phyloP scores from a whole-genome alignment of 2,329 filamentous ascomycete genomes.

The Aureobasidium sp. region DNA sequence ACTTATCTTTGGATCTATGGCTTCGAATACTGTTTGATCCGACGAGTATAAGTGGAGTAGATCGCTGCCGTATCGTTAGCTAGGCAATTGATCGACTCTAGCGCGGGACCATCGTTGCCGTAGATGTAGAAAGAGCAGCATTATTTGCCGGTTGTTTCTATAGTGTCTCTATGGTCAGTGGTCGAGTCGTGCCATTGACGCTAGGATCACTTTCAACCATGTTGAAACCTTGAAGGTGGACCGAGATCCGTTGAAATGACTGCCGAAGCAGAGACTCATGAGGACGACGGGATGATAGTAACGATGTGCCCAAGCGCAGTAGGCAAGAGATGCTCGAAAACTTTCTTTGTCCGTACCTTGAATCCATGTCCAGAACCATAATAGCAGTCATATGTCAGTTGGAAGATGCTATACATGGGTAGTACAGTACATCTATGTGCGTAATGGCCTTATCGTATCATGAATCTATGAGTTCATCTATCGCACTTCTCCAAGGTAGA shows the following conservation, averaged over 20 bases:
- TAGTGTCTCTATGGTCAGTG: neutral
- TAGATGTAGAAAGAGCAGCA: neutral
- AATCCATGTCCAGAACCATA: neutral
- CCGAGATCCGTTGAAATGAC: neutral
- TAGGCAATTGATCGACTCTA: neutral
- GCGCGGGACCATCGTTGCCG: neutral
- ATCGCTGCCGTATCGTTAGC: neutral
- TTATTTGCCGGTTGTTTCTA: neutral
- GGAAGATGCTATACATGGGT: neutral
- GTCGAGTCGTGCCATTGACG: neutral
- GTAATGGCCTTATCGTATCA: neutral
- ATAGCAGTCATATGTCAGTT: neutral
- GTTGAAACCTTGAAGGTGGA: neutral
- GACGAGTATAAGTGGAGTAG: neutral
- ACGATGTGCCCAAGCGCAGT: neutral
- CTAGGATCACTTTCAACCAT: neutral
- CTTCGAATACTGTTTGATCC: neutral
- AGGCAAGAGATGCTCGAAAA: neutral
- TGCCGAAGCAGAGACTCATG: slow-evolving; percentile 1
- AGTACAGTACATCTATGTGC: neutral
- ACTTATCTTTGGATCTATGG: neutral
- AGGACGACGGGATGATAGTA: neutral
- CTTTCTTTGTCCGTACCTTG: neutral
- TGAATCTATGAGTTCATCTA: neutral
- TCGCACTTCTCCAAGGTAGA: slow-evolving; percentile 1